Evolutionary conservation across 179 eudicot genomes (phyloP), one percentile per base, ranked within the genome.

Genomic region (Camellia oleifera): DNA sequence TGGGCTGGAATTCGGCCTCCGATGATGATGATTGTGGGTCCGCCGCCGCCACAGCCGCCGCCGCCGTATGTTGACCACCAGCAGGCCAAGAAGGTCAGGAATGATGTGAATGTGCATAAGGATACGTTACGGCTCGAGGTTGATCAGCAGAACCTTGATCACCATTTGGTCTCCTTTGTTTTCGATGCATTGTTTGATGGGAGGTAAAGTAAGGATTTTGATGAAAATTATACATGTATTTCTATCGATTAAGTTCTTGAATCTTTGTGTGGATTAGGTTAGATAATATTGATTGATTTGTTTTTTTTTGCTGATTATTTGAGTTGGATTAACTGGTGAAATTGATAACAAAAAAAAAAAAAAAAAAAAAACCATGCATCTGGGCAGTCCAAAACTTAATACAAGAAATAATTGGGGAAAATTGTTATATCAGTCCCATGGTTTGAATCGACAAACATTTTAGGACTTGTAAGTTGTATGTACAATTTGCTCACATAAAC

Each of bases 101-200:
- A 88, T 79, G 91, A 89, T 83, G 96, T 94, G n/a, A 94, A 94
- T 85, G 93, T 94, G 57, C 92, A 89, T 63, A 93, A 90, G 81
- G 93, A 92, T 74, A 87, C 89, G 4, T 78, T 95, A 15, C 85
- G 71, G 87, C 87, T 95, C 18, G 87, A 78, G 54, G 69, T 81
- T 72, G 97, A 95, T 80, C 86, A 86, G 76, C n/a, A 58, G 42
- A 74, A 81, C 70, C 89, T 84, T 42, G 97, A 91, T 88, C 88
- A 83, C 42, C 81, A 79, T 79, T 77, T 95, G 88, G 90, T 95
- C 77, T 87, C 94, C 7, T 95, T 95, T 40, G 89, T 88, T 26
- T 92, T 90, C 72, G 98, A 95, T 78, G 97, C 98, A 4, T 50
- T 84, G 45, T 84, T 86, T 50, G 91, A 95, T 82, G 98, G 97